These are phyloP conservation scores for Tubosaeta sp. DNA, from an alignment of 768 basidiomycete species.

Conservation along the genomic window DNA sequence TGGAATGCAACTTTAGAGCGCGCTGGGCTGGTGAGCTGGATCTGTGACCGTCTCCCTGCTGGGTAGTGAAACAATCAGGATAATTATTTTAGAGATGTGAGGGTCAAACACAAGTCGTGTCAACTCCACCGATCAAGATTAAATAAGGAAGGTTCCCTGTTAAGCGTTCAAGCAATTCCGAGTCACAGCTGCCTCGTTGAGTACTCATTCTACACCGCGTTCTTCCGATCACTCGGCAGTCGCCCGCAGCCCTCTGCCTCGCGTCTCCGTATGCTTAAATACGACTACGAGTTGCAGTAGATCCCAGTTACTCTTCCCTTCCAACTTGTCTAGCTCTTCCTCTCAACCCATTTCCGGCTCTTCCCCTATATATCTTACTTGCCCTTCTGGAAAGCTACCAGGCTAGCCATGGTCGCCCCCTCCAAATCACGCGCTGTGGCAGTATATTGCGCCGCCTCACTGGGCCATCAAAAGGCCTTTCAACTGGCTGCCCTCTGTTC, in stretches of 20 bases:
- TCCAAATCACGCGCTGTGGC: constrained; percentile 48
- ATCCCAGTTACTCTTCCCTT: constrained; percentile 8
- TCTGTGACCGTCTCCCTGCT: neutral
- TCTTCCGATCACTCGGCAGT: constrained; percentile 9
- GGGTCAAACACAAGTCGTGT: neutral
- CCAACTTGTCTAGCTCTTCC: neutral
- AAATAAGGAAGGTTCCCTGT: too few relatives aligned
- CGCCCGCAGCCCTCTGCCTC: constrained; percentile 13
- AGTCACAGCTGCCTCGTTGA: constrained; percentile 23
- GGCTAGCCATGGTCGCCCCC: constrained; percentile 26
- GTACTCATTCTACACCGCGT: constrained; percentile 4
- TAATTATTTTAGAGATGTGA: neutral
- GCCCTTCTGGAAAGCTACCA: constrained; percentile 1
- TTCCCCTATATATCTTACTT: neutral
- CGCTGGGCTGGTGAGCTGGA: constrained; percentile 37
- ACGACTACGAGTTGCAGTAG: neutral
- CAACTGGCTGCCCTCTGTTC: constrained; percentile 64
- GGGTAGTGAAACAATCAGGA: neutral
- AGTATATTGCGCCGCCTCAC: constrained; percentile 80
- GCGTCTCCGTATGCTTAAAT: constrained; percentile 24
- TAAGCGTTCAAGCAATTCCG: too few relatives aligned
- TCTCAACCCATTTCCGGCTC: constrained; percentile 5
- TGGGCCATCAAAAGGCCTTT: constrained; percentile 60
- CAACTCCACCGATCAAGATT: neutral
- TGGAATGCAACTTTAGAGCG: constrained; percentile 76